phyloP scores from a whole-genome alignment of 345 rosid genomes.

The Gossypium raimondii region DNA sequence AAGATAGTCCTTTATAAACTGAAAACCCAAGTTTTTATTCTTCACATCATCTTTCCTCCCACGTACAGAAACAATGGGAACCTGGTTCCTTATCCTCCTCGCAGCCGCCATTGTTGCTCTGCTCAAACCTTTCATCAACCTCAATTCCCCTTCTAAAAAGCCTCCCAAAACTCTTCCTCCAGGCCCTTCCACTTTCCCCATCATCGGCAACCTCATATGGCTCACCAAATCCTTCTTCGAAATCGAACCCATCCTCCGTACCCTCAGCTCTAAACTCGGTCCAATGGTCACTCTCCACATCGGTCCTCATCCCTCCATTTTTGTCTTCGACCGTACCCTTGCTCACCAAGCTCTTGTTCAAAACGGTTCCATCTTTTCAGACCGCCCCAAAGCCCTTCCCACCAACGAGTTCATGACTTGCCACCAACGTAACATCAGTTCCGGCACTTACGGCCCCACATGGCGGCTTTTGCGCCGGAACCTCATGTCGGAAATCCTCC shows the following conservation, averaged over 20 bases:
- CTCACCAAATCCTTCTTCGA: constrained; percentile 10
- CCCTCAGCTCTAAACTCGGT: constrained; percentile 31
- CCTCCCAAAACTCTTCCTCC: constrained; percentile 18
- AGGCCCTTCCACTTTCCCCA: constrained; percentile 26
- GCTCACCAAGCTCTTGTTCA: constrained; percentile 46
- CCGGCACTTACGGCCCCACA: constrained; percentile 39
- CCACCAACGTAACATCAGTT: constrained; percentile 37
- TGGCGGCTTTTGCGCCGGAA: constrained; percentile 47
- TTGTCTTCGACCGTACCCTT: constrained; percentile 37
- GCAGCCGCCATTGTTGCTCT: constrained; percentile 4
- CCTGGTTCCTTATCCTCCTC: constrained; percentile 16
- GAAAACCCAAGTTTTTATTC: not conserved
- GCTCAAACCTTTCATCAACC: constrained; percentile 14
- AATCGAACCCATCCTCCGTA: constrained; percentile 10
- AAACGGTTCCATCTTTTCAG: constrained; percentile 35
- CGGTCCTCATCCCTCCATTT: constrained; percentile 35
- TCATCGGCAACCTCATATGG: constrained; percentile 19
- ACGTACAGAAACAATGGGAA: constrained; percentile 15
- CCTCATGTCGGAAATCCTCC: constrained; percentile 42
- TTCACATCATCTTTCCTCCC: not conserved
- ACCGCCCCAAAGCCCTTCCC: constrained; percentile 36
- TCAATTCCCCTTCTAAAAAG: not conserved
- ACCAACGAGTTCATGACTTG: constrained; percentile 19
- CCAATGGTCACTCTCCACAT: constrained; percentile 37
- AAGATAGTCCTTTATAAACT: not conserved